phyloP scores from a whole-genome alignment of 2,329 filamentous ascomycete genomes.

The Trichoderma brevicompactum region DNA sequence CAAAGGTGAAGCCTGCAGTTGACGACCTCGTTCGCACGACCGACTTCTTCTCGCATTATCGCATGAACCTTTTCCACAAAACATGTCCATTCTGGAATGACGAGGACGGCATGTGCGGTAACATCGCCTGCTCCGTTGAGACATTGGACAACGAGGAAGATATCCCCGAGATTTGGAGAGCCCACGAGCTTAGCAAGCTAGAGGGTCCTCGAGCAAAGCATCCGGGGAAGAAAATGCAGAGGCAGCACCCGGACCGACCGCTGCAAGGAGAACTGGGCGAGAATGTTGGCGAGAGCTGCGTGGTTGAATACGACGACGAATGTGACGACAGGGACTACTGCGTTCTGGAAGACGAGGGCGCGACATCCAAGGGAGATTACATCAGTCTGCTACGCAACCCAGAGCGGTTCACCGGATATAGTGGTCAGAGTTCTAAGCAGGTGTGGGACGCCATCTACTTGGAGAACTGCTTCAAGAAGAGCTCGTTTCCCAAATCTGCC shows the following conservation, averaged over 20 bases:
- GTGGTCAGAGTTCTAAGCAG: slow-evolving; percentile 80
- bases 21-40: slow-evolving; percentile 82
- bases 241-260: slow-evolving; percentile 71
- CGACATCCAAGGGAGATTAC: slow-evolving; percentile 87
- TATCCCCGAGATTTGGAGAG: slow-evolving; percentile 88
- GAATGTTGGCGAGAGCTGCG: slow-evolving; percentile 89
- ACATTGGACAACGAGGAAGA: slow-evolving; percentile 95
- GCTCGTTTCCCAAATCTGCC: slow-evolving; percentile 65
- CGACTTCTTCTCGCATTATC: slow-evolving; percentile 98
- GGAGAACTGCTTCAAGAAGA: slow-evolving; percentile 89
- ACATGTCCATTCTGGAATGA: slow-evolving; percentile 96
- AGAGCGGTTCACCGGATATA: slow-evolving; percentile 93
- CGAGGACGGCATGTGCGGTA: slow-evolving; percentile 91
- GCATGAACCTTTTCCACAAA: slow-evolving; percentile 92
- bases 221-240: slow-evolving; percentile 74
- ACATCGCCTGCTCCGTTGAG: slow-evolving; percentile 93
- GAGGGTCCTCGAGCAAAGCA: slow-evolving; percentile 91
- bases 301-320: slow-evolving; percentile 96
- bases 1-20: slow-evolving; percentile 73
- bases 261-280: slow-evolving; percentile 83
- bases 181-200: slow-evolving; percentile 88
- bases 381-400: slow-evolving; percentile 93
- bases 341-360: slow-evolving; percentile 90
- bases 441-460: slow-evolving; percentile 97
- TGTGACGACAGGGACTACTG: slow-evolving; percentile 97